Conservation (phyloP, 495 filamentous ascomycete species). For the Sphaerosporella brunnea region DNA sequence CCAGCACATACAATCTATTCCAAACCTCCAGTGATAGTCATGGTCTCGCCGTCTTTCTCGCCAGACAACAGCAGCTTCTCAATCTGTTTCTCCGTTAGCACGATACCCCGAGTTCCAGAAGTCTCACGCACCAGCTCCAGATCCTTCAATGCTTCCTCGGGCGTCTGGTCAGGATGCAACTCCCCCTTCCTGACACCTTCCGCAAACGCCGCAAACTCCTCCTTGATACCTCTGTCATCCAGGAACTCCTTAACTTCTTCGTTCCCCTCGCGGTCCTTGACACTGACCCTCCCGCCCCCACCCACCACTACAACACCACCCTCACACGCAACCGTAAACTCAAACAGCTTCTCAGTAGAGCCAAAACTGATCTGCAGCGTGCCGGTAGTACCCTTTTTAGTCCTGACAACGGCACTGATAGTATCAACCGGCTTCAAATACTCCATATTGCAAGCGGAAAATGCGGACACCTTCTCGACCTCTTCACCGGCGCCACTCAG, state of each 20-base stretch:
- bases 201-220: slow-evolving; percentile 52
- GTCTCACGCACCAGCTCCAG: slow-evolving; percentile 37
- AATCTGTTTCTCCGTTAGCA: slow-evolving; percentile 10
- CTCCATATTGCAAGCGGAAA: slow-evolving; percentile 38
- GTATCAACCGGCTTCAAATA: slow-evolving; percentile 64
- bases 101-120: background rate
- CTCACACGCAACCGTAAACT: slow-evolving; percentile 38
- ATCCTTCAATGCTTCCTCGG: slow-evolving; percentile 52
- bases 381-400: slow-evolving; percentile 44
- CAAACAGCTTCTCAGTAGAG: slow-evolving; percentile 37
- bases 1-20: no score
- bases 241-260: slow-evolving; percentile 32
- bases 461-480: slow-evolving; percentile 35
- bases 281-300: slow-evolving; percentile 26
- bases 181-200: slow-evolving; percentile 32
- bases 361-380: slow-evolving; percentile 46
- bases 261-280: slow-evolving; percentile 29
- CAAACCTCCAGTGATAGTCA: slow-evolving; percentile 10
- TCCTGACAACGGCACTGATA: slow-evolving; percentile 44
- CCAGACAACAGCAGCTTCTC: slow-evolving; percentile 21
- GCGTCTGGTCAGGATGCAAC: slow-evolving; percentile 38
- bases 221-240: slow-evolving; percentile 41
- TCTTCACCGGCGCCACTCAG: slow-evolving; percentile 37
- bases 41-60: slow-evolving; percentile 12
- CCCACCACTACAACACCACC: slow-evolving; percentile 34